Percentiles rank a stretch among this genome's conserved stretches.
These are phyloP conservation scores for Apophysomyces trapeziformis DNA, from an alignment of 371 early-diverging fungal genomes.

Conservation along the genomic window DNA sequence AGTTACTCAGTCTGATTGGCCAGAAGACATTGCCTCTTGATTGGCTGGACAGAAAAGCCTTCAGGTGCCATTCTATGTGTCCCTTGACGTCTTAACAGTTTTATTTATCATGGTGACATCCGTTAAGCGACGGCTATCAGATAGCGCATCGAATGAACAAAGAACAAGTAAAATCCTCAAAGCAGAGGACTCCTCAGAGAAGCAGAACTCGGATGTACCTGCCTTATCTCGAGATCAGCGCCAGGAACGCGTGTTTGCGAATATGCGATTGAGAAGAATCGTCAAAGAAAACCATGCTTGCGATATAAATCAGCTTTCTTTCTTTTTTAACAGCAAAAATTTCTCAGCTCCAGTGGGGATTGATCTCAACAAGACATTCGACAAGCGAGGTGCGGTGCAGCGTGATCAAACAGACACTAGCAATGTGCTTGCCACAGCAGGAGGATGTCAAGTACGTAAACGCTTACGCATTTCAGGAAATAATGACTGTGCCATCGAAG, in stretches of 20 bases:
- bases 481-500: conserved; percentile 37
- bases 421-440: conserved; percentile 76
- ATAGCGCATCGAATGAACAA: conserved; percentile 2
- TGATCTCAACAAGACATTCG: conserved; percentile 63
- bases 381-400: conserved; percentile 69
- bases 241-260: conserved; percentile 60
- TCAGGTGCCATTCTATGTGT: not conserved
- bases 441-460: conserved; percentile 63
- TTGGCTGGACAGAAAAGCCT: not conserved
- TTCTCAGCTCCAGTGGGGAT: conserved; percentile 56
- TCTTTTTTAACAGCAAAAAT: conserved; percentile 68
- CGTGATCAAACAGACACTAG: conserved; percentile 70
- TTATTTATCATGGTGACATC: conserved; percentile 17
- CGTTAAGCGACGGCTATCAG: conserved; percentile 21
- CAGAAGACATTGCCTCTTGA: not conserved
- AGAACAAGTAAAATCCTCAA: not conserved
- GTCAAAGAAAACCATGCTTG: conserved; percentile 86
- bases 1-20: no score
- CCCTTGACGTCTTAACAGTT: not conserved
- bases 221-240: conserved; percentile 20
- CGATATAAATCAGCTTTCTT: conserved; percentile 72
- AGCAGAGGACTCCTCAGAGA: conserved; percentile 8
- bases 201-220: conserved; percentile 8
- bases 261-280: conserved; percentile 79
- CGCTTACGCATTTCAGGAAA: not conserved